Evolutionary conservation across 768 basidiomycete species (phyloP).

Genomic region (Rhodotorula kratochvilovae): DNA sequence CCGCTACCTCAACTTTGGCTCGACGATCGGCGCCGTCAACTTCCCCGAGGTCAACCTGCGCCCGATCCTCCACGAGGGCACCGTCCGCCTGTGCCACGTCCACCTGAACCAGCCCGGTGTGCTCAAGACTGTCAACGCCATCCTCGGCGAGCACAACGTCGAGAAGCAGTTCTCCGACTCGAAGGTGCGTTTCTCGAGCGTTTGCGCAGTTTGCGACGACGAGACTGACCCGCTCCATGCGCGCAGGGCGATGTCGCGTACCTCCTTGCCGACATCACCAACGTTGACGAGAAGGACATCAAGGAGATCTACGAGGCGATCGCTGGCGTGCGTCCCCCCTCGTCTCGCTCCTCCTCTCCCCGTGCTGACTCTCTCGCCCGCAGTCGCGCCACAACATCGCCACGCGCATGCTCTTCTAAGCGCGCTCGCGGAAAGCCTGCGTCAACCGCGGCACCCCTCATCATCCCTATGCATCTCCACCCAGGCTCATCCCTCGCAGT

Average conservation of each 20-base stretch:
- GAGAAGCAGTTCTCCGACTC: slow-evolving; percentile 97
- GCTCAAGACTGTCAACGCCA: slow-evolving; percentile 88
- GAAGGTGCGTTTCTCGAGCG: slow-evolving; percentile 37
- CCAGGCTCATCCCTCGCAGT: not conserved
- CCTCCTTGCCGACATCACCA: slow-evolving; percentile 92
- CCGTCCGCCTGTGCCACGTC: slow-evolving; percentile 86
- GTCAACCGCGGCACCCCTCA: not conserved
- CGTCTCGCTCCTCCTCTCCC: not conserved
- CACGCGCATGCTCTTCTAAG: slow-evolving; percentile 38
- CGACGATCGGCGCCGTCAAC: slow-evolving; percentile 88
- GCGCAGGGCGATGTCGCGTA: slow-evolving; percentile 79
- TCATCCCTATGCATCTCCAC: not conserved
- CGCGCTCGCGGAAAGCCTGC: not conserved
- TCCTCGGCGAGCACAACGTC: slow-evolving; percentile 90
- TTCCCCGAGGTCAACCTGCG: slow-evolving; percentile 98
- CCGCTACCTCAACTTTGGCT: slow-evolving; percentile 87
- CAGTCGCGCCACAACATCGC: slow-evolving; percentile 36
- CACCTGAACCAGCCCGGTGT: slow-evolving; percentile 93
- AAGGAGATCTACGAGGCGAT: slow-evolving; percentile 62
- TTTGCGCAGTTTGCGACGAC: not conserved
- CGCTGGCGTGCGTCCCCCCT: not conserved
- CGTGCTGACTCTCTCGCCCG: not conserved
- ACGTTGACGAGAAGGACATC: slow-evolving; percentile 76
- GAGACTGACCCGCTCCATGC: not conserved
- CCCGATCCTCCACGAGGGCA: slow-evolving; percentile 76